Evolutionary conservation across 2,329 filamentous ascomycete species (phyloP).

Genomic region (Venturia pyrina): DNA sequence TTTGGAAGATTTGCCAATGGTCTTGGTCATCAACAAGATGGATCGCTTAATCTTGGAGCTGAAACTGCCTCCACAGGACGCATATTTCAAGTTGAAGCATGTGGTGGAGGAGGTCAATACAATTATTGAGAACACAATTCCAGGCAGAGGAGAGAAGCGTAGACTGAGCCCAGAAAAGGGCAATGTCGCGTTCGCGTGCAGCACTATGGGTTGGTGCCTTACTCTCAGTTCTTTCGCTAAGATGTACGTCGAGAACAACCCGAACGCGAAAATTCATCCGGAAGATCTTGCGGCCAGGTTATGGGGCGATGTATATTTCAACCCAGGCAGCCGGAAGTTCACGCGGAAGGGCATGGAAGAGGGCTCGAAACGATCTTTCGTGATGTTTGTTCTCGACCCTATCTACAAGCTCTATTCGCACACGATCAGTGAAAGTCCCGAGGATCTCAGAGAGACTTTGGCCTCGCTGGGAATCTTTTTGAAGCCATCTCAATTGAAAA

Average conservation of each 20-base stretch:
- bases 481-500: conserved; percentile 86
- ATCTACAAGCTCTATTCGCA: conserved; percentile 97
- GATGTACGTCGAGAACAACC: conserved; percentile 88
- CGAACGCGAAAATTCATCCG: conserved; percentile 51
- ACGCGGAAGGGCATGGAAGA: conserved; percentile 80
- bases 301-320: conserved; percentile 97
- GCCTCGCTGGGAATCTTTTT: conserved; percentile 70
- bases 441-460: conserved; percentile 71
- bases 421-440: conserved; percentile 81
- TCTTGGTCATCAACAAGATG: conserved; percentile 93
- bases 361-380: conserved; percentile 72
- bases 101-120: conserved; percentile 98
- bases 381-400: conserved; percentile 89
- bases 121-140: conserved; percentile 77
- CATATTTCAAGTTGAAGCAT: conserved; percentile 98
- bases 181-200: conserved; percentile 94
- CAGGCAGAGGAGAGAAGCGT: conserved; percentile 66
- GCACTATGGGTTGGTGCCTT: conserved; percentile 93
- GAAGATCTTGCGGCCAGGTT: conserved; percentile 75
- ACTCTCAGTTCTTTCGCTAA: conserved; percentile 88
- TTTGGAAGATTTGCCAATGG: conserved; percentile 78
- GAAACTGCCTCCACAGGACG: conserved; percentile 86
- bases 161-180: conserved; percentile 91
- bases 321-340: conserved; percentile 81
- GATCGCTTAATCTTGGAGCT: conserved; percentile 89